Conservation (phyloP, 495 filamentous ascomycete species). For the Penicillium nucicola region DNA sequence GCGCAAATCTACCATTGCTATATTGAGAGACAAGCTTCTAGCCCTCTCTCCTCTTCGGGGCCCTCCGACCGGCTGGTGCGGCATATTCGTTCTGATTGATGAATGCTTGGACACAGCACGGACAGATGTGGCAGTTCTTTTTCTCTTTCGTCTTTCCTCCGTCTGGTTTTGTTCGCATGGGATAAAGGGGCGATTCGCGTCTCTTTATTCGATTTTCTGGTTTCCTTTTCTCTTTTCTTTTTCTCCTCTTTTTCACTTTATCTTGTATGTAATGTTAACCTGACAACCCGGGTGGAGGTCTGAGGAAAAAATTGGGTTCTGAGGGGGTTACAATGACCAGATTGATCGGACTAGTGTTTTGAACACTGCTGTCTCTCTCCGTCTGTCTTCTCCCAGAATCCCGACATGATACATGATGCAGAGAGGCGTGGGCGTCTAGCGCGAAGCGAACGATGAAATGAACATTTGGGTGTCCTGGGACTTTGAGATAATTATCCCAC, state of each 20-base stretch:
- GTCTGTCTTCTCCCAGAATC: neutral
- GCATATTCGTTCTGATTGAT: neutral
- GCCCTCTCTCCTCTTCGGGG: slow-evolving; percentile 1
- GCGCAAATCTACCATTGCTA: neutral
- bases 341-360: too few species aligned
- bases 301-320: slow-evolving; percentile 14
- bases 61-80: neutral
- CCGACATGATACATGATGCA: slow-evolving; percentile 2
- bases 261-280: slow-evolving; percentile 29
- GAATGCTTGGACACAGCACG: too few species aligned
- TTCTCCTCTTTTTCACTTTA: neutral
- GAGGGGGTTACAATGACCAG: neutral
- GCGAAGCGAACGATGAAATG: slow-evolving; percentile 12
- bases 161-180: slow-evolving; percentile 6
- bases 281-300: slow-evolving; percentile 8
- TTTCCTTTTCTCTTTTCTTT: slow-evolving; percentile 3
- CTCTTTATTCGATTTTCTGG: neutral
- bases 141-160: slow-evolving; percentile 7
- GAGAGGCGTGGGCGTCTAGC: neutral
- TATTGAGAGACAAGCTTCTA: neutral
- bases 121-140: neutral
- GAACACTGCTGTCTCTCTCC: too few species aligned
- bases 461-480: neutral
- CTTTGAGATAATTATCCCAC: too few species aligned
- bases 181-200: too few species aligned